phyloP scores from a whole-genome alignment of 306 rosid species.

The Prosopis cineraria region DNA sequence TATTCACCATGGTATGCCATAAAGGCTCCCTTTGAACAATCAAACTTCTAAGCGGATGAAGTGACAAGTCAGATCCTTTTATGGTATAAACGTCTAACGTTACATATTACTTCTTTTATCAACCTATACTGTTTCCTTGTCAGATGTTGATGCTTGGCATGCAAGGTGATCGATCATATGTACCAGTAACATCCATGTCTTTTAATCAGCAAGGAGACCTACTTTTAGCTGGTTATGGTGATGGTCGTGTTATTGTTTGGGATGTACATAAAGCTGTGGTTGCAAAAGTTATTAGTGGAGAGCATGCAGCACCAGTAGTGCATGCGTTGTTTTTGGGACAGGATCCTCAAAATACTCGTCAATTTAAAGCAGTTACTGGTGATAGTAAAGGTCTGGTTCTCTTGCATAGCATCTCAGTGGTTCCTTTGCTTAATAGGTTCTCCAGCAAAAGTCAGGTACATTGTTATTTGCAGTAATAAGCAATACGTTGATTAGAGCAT shows the following conservation, averaged over 20 bases:
- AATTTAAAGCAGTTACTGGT: constrained; percentile 92
- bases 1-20: not conserved
- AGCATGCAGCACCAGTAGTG: constrained; percentile 88
- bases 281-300: constrained; percentile 81
- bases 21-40: constrained; percentile 22
- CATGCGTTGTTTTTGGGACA: constrained; percentile 86
- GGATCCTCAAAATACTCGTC: constrained; percentile 91
- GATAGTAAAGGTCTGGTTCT: constrained; percentile 94
- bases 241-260: constrained; percentile 92
- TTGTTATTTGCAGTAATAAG: constrained; percentile 21
- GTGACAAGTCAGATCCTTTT: constrained; percentile 16
- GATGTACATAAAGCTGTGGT: constrained; percentile 76
- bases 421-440: constrained; percentile 79
- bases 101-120: constrained; percentile 32
- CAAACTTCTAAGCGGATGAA: constrained; percentile 7
- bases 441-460: constrained; percentile 83
- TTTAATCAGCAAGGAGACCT: constrained; percentile 95
- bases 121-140: constrained; percentile 33
- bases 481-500: constrained; percentile 25
- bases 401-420: constrained; percentile 72
- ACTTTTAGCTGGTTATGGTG: constrained; percentile 92
- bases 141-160: constrained; percentile 82
- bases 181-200: constrained; percentile 88
- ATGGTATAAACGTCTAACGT: constrained; percentile 31
- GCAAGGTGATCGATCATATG: constrained; percentile 78